Percentiles rank a stretch among this genome's conserved stretches.
Conservation (phyloP, 2,329 filamentous ascomycete species). For the Fusarium solani-melongenae region DNA sequence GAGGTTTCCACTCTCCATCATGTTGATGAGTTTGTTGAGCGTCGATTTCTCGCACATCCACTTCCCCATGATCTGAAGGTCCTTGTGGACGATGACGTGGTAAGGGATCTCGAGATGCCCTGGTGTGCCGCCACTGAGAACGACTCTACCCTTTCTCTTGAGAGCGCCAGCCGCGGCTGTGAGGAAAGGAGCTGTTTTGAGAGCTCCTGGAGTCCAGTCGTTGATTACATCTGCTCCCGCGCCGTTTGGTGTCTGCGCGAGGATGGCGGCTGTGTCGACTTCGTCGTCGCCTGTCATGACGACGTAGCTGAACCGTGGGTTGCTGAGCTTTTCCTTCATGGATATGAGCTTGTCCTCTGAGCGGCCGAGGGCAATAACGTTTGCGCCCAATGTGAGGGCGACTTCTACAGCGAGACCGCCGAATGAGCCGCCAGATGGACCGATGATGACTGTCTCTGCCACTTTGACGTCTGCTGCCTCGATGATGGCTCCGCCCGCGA, state of each 20-base stretch:
- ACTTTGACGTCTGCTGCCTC: conserved; percentile 14
- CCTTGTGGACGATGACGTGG: background rate
- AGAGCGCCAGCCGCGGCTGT: background rate
- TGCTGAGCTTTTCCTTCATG: conserved; percentile 10
- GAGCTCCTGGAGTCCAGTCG: background rate
- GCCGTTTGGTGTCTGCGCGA: conserved; percentile 5
- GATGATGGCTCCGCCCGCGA: conserved; percentile 6
- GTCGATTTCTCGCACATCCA: conserved; percentile 8
- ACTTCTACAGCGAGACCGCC: background rate
- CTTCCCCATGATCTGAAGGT: conserved; percentile 15
- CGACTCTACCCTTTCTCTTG: conserved; percentile 7
- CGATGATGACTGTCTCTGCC: conserved; percentile 15
- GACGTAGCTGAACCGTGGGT: conserved; percentile 1
- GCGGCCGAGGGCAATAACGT: background rate
- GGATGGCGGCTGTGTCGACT: background rate
- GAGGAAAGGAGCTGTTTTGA: conserved; percentile 1
- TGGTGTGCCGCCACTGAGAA: background rate
- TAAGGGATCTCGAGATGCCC: conserved; percentile 5
- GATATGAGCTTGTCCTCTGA: background rate
- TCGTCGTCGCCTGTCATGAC: conserved; percentile 14
- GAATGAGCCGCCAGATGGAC: conserved; percentile 14
- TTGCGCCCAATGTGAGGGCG: background rate
- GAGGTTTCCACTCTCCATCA: conserved; percentile 6
- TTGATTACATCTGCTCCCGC: conserved; percentile 4
- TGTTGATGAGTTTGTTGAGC: background rate